These are phyloP conservation scores for Neopestalotiopsis sp. DNA, from an alignment of 2,329 filamentous ascomycete genomes.

Conservation along the genomic window DNA sequence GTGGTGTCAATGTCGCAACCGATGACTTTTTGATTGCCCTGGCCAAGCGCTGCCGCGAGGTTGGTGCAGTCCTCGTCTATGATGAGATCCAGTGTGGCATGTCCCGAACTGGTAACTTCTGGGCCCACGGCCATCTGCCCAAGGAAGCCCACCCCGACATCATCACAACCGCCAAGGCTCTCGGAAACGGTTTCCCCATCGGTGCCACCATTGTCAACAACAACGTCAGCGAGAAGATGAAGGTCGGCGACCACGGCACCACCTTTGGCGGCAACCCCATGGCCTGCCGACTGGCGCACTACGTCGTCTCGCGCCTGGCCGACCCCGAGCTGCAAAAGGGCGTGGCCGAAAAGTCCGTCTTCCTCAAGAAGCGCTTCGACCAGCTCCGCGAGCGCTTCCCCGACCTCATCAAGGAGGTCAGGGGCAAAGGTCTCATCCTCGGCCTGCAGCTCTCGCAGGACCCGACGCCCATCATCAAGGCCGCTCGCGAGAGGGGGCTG, in stretches of 20 bases:
- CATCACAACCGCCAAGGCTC: constrained; percentile 91
- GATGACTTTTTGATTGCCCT: constrained; percentile 84
- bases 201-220: constrained; percentile 73
- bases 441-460: constrained; percentile 83
- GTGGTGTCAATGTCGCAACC: constrained; percentile 84
- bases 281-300: constrained; percentile 81
- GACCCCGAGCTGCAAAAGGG: constrained; percentile 71
- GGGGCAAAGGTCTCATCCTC: constrained; percentile 84
- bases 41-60: constrained; percentile 82
- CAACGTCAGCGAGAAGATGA: constrained; percentile 70
- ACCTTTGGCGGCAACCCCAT: constrained; percentile 94
- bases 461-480: constrained; percentile 77
- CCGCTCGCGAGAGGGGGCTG: constrained; percentile 85
- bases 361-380: constrained; percentile 56
- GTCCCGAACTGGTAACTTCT: constrained; percentile 83
- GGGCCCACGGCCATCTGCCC: constrained; percentile 80
- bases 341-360: constrained; percentile 69
- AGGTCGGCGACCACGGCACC: constrained; percentile 84
- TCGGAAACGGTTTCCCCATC: constrained; percentile 96
- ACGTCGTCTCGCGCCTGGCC: constrained; percentile 80
- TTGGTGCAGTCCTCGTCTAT: constrained; percentile 88
- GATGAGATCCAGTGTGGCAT: constrained; percentile 98
- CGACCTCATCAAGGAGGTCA: constrained; percentile 75
- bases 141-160: constrained; percentile 89
- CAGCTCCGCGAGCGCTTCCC: constrained; percentile 61